phyloP scores from a whole-genome alignment of 768 basidiomycete species.

The Gymnopilus junonius region DNA sequence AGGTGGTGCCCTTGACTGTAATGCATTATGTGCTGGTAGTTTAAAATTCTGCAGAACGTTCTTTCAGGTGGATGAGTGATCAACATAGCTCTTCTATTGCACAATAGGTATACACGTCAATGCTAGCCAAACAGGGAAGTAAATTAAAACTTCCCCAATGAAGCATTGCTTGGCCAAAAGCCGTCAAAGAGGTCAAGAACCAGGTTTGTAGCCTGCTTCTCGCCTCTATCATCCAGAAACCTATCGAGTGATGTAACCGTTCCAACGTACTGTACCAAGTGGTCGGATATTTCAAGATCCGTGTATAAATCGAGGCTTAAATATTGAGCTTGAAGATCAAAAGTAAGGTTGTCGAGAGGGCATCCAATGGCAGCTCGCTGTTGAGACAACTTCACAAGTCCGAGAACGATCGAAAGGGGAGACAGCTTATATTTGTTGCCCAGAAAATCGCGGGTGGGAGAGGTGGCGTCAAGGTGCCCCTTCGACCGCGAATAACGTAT shows the following conservation, averaged over 20 bases:
- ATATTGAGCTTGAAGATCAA: neutral
- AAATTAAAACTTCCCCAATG: neutral
- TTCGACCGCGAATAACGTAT: neutral
- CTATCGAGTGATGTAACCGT: neutral
- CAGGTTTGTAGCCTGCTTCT: neutral
- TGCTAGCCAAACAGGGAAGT: no score
- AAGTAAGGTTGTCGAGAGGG: neutral
- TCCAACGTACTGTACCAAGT: neutral
- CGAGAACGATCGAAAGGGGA: neutral
- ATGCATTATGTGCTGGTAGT: no score
- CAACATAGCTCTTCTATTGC: no score
- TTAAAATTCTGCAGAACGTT: no score
- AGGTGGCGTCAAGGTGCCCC: neutral
- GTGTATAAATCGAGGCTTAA: neutral
- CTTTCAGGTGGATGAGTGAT: no score
- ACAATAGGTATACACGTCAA: no score
- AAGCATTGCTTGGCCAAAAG: neutral
- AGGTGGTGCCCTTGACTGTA: no score
- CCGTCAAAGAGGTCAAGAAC: neutral
- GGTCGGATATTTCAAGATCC: neutral
- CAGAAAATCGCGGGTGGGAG: neutral
- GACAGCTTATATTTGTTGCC: neutral
- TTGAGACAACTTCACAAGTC: neutral
- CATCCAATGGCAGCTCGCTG: neutral
- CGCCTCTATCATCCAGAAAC: neutral